phyloP scores from a whole-genome alignment of 306 rosid genomes.

The Mimosa pudica region DNA sequence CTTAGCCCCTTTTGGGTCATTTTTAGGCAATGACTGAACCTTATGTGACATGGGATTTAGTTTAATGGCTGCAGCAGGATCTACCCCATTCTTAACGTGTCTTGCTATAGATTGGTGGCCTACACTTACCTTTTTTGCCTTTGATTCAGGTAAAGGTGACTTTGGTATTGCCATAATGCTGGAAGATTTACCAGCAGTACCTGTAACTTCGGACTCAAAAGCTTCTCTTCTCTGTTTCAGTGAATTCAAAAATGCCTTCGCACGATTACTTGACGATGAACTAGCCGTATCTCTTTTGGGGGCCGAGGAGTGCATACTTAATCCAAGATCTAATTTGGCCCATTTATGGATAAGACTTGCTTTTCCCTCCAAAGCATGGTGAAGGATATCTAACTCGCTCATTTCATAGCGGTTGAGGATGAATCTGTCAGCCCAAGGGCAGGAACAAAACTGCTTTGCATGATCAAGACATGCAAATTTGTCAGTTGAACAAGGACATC shows the following conservation, averaged over 20 bases:
- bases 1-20: constrained; percentile 24
- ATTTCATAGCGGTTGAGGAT: constrained; percentile 64
- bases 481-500: constrained; percentile 68
- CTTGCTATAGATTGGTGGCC: constrained; percentile 27
- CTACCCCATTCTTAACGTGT: constrained; percentile 1
- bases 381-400: constrained; percentile 62
- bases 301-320: constrained; percentile 43
- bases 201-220: constrained; percentile 24
- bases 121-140: constrained; percentile 14
- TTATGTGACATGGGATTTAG: constrained; percentile 19
- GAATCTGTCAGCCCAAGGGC: constrained; percentile 63
- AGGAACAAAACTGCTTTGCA: constrained; percentile 77
- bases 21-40: constrained; percentile 33
- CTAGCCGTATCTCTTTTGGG: constrained; percentile 29
- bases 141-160: constrained; percentile 5
- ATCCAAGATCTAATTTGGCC: constrained; percentile 74
- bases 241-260: constrained; percentile 36
- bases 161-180: constrained; percentile 21
- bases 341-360: constrained; percentile 62
- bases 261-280: constrained; percentile 5
- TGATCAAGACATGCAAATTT: constrained; percentile 78
- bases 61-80: constrained; percentile 24
- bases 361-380: constrained; percentile 82
- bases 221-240: constrained; percentile 27
- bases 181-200: background rate